Percentiles rank a stretch among this genome's conserved stretches.
These are phyloP conservation scores for Hymenoscyphus linearis DNA, from an alignment of 2,329 filamentous ascomycete species.

Conservation along the genomic window DNA sequence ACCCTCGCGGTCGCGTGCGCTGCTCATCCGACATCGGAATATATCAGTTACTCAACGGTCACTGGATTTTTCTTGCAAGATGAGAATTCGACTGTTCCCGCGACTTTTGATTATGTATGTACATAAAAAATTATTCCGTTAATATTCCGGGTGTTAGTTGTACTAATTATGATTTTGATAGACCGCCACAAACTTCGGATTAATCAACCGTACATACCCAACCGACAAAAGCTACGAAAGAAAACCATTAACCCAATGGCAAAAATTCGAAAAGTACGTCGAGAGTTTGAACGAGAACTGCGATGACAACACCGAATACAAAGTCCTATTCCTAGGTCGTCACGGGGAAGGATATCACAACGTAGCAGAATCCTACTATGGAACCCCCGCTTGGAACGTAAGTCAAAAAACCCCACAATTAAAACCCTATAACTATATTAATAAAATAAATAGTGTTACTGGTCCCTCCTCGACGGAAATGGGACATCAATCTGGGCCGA, in stretches of 20 bases:
- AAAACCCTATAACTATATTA: neutral
- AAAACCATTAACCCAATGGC: conserved; percentile 52
- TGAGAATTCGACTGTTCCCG: conserved; percentile 48
- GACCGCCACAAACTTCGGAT: conserved; percentile 58
- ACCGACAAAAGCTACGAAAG: conserved; percentile 42
- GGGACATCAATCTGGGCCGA: conserved; percentile 58
- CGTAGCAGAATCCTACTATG: conserved; percentile 59
- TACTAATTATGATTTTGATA: conserved; percentile 31
- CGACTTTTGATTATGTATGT: conserved; percentile 59
- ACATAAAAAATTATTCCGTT: neutral
- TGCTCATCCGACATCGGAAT: conserved; percentile 15
- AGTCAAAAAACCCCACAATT: conserved; percentile 24
- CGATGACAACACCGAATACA: conserved; percentile 50
- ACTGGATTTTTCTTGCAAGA: conserved; percentile 62
- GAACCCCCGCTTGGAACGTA: conserved; percentile 64
- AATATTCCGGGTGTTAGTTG: neutral
- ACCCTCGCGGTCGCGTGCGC: conserved; percentile 2
- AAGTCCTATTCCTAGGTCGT: conserved; percentile 55
- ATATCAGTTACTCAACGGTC: conserved; percentile 56
- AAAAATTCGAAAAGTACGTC: conserved; percentile 57
- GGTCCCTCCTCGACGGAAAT: conserved; percentile 59
- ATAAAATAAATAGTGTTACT: conserved; percentile 50
- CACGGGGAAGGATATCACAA: conserved; percentile 42
- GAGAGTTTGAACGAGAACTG: conserved; percentile 45
- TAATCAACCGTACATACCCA: conserved; percentile 57